Evolutionary conservation across 192 early-diverging fungal genomes (phyloP).

Genomic region (Linnemannia hyalina): DNA sequence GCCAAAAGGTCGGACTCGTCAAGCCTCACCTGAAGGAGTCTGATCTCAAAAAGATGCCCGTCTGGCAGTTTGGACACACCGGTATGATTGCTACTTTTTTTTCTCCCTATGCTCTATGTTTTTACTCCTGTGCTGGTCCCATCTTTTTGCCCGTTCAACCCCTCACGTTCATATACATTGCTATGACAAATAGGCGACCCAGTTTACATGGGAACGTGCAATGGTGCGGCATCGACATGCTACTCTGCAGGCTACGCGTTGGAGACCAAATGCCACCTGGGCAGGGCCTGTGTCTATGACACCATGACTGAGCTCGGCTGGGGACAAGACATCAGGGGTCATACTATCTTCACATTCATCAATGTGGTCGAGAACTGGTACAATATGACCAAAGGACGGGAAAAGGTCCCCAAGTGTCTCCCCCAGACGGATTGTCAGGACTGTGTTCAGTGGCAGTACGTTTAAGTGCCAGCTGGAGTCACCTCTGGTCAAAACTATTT

Average conservation of each 20-base stretch:
- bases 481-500: neutral
- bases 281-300: constrained; percentile 73
- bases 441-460: constrained; percentile 83
- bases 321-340: constrained; percentile 76
- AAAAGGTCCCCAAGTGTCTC: constrained; percentile 33
- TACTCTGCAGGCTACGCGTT: constrained; percentile 36
- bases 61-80: constrained; percentile 93
- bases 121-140: neutral
- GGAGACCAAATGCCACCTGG: constrained; percentile 87
- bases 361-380: constrained; percentile 56
- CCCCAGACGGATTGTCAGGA: constrained; percentile 73
- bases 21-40: constrained; percentile 2
- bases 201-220: constrained; percentile 88
- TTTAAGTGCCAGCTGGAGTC: constrained; percentile 28
- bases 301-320: constrained; percentile 71
- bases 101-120: neutral
- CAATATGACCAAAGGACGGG: constrained; percentile 34
- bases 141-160: neutral
- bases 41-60: constrained; percentile 69
- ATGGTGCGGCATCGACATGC: constrained; percentile 51
- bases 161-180: neutral
- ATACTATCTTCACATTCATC: constrained; percentile 84
- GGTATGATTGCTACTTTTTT: constrained; percentile 3
- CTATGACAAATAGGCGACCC: constrained; percentile 73
- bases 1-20: constrained; percentile 70